phyloP scores from a whole-genome alignment of 305 asterid genomes.

The Fraxinus floribunda region DNA sequence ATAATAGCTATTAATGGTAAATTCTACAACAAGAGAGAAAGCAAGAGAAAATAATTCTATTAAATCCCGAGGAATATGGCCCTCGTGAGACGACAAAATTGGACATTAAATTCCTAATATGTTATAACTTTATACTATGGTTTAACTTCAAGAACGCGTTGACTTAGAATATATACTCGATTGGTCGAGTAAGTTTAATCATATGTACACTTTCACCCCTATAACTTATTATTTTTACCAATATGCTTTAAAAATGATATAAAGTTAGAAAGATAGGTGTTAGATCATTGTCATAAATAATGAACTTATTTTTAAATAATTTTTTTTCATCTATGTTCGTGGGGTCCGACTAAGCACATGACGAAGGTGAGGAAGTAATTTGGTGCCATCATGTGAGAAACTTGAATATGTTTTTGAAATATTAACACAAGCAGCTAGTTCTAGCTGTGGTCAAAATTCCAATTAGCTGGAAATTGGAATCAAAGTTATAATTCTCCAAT shows the following conservation, averaged over 20 bases:
- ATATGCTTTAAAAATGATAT: background rate
- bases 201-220: background rate
- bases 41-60: background rate
- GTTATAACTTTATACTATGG: background rate
- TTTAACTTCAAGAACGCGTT: too few relatives aligned
- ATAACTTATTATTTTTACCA: background rate
- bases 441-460: constrained; percentile 38
- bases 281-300: background rate
- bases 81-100: too few relatives aligned
- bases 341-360: constrained; percentile 84
- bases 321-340: constrained; percentile 30
- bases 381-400: constrained; percentile 66
- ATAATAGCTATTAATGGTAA: background rate
- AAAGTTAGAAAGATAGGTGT: background rate
- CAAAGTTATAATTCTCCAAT: background rate
- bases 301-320: background rate
- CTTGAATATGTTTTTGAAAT: constrained; percentile 12
- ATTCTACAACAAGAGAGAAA: background rate
- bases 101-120: too few relatives aligned
- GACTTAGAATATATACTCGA: too few relatives aligned
- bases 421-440: background rate
- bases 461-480: constrained; percentile 37
- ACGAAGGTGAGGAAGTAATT: constrained; percentile 53
- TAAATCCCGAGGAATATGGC: background rate
- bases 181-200: too few relatives aligned